A percentile compares a stretch with the other conserved stretches of the same genome.
These are phyloP conservation scores for Blepharisma undulans DNA, from an alignment of 169 alveolate species.

Conservation along the genomic window DNA sequence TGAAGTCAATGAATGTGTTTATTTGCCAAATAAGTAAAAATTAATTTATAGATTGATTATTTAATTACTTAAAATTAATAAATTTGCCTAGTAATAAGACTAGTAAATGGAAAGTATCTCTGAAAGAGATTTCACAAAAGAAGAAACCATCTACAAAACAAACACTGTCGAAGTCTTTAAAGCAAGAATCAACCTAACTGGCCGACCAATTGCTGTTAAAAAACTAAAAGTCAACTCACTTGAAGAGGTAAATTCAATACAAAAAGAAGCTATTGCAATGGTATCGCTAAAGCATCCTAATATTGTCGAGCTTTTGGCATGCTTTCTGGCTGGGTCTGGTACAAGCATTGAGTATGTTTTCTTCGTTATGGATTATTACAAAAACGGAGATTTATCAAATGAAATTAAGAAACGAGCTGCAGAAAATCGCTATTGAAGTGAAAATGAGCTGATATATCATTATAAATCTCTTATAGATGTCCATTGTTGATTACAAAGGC, in stretches of 20 bases:
- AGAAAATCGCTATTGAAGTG: neutral
- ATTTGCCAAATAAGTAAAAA: too few relatives aligned
- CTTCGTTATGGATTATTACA: neutral
- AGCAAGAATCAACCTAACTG: neutral
- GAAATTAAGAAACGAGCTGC: neutral
- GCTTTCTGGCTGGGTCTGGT: neutral
- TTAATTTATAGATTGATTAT: too few relatives aligned
- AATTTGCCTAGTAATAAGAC: too few relatives aligned
- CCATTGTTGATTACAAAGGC: neutral
- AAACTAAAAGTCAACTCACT: neutral
- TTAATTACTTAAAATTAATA: too few relatives aligned
- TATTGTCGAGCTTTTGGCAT: neutral
- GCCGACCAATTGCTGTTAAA: neutral
- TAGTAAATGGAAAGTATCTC: too few relatives aligned
- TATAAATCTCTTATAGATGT: neutral
- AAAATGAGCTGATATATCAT: neutral
- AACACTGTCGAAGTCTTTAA: neutral
- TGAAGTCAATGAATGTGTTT: too few relatives aligned
- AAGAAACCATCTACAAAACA: neutral
- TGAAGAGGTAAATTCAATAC: neutral
- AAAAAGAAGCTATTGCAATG: neutral
- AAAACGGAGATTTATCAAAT: neutral
- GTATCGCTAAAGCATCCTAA: neutral
- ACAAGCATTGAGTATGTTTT: neutral
- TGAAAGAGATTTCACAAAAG: neutral